Evolutionary conservation across 768 basidiomycete genomes (phyloP), one percentile per base, ranked within the genome.

Genomic region (Tulasnella sp.): DNA sequence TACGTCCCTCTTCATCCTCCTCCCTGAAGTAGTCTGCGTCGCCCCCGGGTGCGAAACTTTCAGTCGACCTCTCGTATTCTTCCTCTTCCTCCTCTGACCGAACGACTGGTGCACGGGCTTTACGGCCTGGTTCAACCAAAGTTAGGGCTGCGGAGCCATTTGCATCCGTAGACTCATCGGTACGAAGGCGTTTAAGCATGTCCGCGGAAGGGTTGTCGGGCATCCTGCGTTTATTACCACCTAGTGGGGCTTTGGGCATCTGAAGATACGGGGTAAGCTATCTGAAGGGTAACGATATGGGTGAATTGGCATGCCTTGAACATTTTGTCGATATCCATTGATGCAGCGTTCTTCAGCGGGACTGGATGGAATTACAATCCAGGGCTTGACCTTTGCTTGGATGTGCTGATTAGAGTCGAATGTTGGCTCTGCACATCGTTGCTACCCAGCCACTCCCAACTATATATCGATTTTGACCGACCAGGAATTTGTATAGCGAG

Each of bases 21-120:
- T 94, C 93, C 3, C 69, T 79, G 65, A 87, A 92, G 69, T 92
- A 93, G 68, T 93, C 91, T 0, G 88, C 86, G 63, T 94, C 92
- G 22, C 83, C 84, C 9, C 88, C 88, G 10, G 89, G 90, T 0
- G 87, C 85, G 70, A 89, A 90, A 2, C 64, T 66, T 10, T 65
- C 68, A 17, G 67, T 53, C 41, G 65, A 70, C 27, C 70, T 72
- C 27, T 66, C 65, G 17, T 73, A 74, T 38, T 78, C 78, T 2
- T 66, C 65, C 34, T 81, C 80, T 21, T 77, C 79, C 15, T 73
- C 75, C 44, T 68, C 69, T 29, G 67, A 66, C 30, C 73, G 78
- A 12, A 87, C 78, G 0, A 76, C 81, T 11, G 72, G 75, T 24
- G 69, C 74, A 59, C 75, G 75, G 43, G 73, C 67, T 58, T 70